These are phyloP conservation scores for Adansonia gregorii DNA, from an alignment of 441 rosid genomes.

Conservation along the genomic window DNA sequence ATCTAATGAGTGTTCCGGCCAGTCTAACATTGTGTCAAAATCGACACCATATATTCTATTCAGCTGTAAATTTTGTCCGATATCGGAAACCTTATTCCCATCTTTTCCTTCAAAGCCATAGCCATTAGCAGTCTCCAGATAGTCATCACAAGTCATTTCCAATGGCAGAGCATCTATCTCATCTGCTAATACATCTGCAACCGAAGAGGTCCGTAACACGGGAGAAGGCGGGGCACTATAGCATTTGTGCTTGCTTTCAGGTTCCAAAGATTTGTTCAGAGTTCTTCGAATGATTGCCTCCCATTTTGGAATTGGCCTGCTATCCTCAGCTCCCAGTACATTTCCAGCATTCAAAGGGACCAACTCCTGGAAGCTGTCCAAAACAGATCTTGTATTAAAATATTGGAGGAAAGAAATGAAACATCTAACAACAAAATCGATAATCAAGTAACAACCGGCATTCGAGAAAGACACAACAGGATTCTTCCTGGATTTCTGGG, in stretches of 20 bases:
- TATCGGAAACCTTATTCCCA: slow-evolving; percentile 29
- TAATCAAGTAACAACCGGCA: background rate
- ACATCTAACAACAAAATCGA: slow-evolving; percentile 8
- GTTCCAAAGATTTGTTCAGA: slow-evolving; percentile 63
- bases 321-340: slow-evolving; percentile 93
- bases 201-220: slow-evolving; percentile 68
- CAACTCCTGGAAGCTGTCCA: slow-evolving; percentile 86
- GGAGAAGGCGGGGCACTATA: slow-evolving; percentile 96
- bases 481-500: background rate
- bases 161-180: slow-evolving; percentile 53
- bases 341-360: slow-evolving; percentile 97
- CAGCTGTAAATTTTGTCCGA: slow-evolving; percentile 43
- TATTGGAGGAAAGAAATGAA: slow-evolving; percentile 1
- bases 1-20: slow-evolving; percentile 90
- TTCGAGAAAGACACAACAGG: background rate
- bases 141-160: slow-evolving; percentile 48
- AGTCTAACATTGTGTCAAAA: slow-evolving; percentile 52
- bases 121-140: slow-evolving; percentile 30
- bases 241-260: slow-evolving; percentile 68
- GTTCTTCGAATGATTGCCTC: slow-evolving; percentile 88
- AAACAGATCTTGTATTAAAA: slow-evolving; percentile 16
- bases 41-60: slow-evolving; percentile 57
- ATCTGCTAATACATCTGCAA: slow-evolving; percentile 72
- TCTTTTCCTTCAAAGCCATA: slow-evolving; percentile 37
- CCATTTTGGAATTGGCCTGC: slow-evolving; percentile 86